Percentiles rank a stretch among this genome's conserved stretches.
Conservation (phyloP, 2,329 filamentous ascomycete genomes). For the Clonostachys rosea region DNA sequence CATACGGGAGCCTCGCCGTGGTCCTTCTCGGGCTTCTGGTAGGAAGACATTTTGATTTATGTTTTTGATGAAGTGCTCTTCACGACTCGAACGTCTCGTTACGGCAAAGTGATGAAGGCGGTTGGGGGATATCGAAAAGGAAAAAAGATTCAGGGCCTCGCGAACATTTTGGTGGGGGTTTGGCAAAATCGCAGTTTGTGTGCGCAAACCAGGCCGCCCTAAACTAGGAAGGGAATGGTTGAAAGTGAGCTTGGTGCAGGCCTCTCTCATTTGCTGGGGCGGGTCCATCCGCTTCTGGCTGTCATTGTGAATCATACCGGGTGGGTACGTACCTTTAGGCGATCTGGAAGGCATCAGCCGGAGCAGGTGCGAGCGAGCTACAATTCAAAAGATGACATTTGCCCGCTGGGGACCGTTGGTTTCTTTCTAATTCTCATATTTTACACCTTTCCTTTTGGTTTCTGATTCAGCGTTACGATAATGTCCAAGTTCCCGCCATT, state of each 20-base stretch:
- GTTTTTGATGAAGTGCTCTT: conserved; percentile 39
- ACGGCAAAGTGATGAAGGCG: conserved; percentile 78
- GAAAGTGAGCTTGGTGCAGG: too few relatives aligned
- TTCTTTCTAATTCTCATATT: not conserved
- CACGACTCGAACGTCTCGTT: conserved; percentile 77
- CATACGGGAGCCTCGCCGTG: conserved; percentile 81
- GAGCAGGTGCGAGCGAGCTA: not conserved
- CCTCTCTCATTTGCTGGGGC: conserved; percentile 5
- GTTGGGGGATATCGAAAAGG: conserved; percentile 12
- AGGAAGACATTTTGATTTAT: conserved; percentile 68
- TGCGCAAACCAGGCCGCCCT: conserved; percentile 5
- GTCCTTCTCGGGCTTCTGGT: conserved; percentile 93
- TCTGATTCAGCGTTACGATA: not conserved
- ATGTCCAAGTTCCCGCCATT: conserved; percentile 61
- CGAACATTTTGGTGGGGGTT: conserved; percentile 10
- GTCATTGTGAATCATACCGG: too few relatives aligned
- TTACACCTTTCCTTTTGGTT: not conserved
- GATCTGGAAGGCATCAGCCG: not conserved
- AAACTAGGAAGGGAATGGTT: conserved; percentile 4
- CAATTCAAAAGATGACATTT: too few relatives aligned
- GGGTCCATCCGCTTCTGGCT: not conserved
- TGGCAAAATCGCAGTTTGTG: conserved; percentile 7
- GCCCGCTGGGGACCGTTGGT: not conserved
- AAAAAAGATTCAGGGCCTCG: conserved; percentile 4
- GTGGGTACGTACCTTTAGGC: conserved; percentile 6